Base-by-base conservation (phyloP, 352 stramenopile genomes). In the Halophytophthora batemanensis region DNA sequence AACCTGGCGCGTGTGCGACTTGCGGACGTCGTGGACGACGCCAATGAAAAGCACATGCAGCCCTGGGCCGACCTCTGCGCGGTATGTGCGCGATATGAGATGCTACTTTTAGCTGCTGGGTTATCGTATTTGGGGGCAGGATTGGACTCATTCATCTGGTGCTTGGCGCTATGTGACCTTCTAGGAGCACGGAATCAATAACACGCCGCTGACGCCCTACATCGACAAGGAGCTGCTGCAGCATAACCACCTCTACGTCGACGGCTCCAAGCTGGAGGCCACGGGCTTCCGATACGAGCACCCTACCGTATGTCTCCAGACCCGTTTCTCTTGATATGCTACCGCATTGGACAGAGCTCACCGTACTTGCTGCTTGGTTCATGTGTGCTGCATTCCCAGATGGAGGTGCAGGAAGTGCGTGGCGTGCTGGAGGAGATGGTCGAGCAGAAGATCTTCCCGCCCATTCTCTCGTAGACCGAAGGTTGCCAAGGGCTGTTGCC, bases 11-110 rank as follows among this genome's bases (percentile, higher is more conserved):
- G 78, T 17, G 64, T 95, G 39, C 78, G 79, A 7, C 69, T 95
- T 6, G 66, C 74, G 33, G 81, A 92, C 43, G 81, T 93, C 40
- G 84, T 92, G n/a, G 71, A 95, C 56, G 81, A 93, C 55, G 82
- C 82, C n/a, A 95, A 95, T 48, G 84, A 95, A 45, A 95, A 95
- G 70, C 84, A 95, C 61, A 90, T 95, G 80, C 76, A 87, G 56
- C 84, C 84, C 1, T 95, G 84, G 84, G 86, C 82, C 14, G 82
- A 95, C 57, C 68, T 95, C 19, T 95, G 84, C 47, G 49, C 70
- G 56, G 83, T 31, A 31, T 31, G 25, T 86, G 66, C 46, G 68
- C 42, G 18, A 2, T n/a, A 14, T 12, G 19, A 13, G 11, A 25
- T 48, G 21, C 17, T n/a, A 12, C 21, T 2, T 41, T 41, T 25